phyloP scores from a whole-genome alignment of 495 filamentous ascomycete species.

The Daldinia decipiens region DNA sequence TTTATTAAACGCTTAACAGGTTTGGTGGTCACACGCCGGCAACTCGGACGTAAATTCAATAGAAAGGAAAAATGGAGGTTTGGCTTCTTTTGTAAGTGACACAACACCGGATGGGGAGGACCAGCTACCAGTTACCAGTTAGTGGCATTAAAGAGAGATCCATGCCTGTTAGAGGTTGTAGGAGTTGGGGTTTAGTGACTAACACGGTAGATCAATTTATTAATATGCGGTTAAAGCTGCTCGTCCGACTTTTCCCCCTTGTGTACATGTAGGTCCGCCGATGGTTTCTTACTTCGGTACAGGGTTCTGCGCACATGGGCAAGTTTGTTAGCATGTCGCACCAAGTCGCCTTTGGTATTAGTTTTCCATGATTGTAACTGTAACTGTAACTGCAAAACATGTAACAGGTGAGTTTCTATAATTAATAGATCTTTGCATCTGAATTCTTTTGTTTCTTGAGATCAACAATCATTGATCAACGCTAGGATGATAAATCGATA shows the following conservation, averaged over 20 bases:
- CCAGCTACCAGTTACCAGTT: background rate
- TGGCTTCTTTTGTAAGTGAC: slow-evolving; percentile 18
- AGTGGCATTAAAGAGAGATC: slow-evolving; percentile 24
- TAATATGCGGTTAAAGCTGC: slow-evolving; percentile 44
- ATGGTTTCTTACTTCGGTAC: background rate
- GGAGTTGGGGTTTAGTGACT: slow-evolving; percentile 19
- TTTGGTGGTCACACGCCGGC: slow-evolving; percentile 8
- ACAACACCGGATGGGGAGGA: slow-evolving; percentile 11
- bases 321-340: slow-evolving; percentile 6
- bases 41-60: slow-evolving; percentile 16
- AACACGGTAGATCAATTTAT: slow-evolving; percentile 26
- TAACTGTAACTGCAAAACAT: background rate
- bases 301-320: background rate
- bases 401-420: background rate
- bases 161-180: slow-evolving; percentile 25
- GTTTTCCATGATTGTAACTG: background rate
- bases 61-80: slow-evolving; percentile 15
- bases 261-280: slow-evolving; percentile 11
- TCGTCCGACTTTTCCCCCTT: background rate
- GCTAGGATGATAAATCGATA: slow-evolving; percentile 23
- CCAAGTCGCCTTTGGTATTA: background rate
- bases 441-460: background rate
- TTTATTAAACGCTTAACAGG: slow-evolving; percentile 7
- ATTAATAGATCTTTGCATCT: background rate
- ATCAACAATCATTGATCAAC: slow-evolving; percentile 30